phyloP scores from a whole-genome alignment of 306 rosid genomes.

The Acmispon strigosus region DNA sequence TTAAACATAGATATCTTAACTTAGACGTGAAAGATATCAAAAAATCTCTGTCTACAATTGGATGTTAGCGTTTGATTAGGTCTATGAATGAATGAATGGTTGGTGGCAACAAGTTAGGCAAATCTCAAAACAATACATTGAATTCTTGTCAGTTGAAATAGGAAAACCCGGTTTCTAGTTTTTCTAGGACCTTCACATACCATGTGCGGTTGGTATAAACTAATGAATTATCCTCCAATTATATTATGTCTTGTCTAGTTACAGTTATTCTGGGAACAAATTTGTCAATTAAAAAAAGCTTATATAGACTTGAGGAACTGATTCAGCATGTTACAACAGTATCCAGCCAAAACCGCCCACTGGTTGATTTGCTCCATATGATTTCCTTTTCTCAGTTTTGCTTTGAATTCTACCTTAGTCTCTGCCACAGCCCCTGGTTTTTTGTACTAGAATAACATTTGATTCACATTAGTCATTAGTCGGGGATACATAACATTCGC shows the following conservation, averaged over 20 bases:
- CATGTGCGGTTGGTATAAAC: slow-evolving; percentile 29
- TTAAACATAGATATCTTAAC: background rate
- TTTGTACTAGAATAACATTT: background rate
- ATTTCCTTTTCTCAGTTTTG: background rate
- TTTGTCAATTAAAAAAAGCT: slow-evolving; percentile 5
- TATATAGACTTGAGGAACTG: background rate
- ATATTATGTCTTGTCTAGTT: slow-evolving; percentile 1
- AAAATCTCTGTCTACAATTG: too few species aligned
- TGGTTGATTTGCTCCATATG: background rate
- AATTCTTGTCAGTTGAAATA: background rate
- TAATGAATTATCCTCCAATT: background rate
- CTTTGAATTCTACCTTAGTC: background rate
- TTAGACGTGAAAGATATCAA: too few species aligned
- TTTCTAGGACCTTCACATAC: slow-evolving; percentile 11
- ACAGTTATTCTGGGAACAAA: background rate
- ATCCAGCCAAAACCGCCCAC: slow-evolving; percentile 37
- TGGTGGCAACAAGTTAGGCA: background rate
- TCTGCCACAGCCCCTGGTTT: slow-evolving; percentile 50
- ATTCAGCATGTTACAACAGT: background rate
- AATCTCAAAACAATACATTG: background rate
- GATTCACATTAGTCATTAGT: too few species aligned
- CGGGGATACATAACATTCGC: too few species aligned
- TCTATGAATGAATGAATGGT: background rate
- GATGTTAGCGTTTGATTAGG: background rate
- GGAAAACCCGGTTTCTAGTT: slow-evolving; percentile 10